Evolutionary conservation across 2,329 filamentous ascomycete species (phyloP).

Genomic region (Phaeosphaeria sp.): DNA sequence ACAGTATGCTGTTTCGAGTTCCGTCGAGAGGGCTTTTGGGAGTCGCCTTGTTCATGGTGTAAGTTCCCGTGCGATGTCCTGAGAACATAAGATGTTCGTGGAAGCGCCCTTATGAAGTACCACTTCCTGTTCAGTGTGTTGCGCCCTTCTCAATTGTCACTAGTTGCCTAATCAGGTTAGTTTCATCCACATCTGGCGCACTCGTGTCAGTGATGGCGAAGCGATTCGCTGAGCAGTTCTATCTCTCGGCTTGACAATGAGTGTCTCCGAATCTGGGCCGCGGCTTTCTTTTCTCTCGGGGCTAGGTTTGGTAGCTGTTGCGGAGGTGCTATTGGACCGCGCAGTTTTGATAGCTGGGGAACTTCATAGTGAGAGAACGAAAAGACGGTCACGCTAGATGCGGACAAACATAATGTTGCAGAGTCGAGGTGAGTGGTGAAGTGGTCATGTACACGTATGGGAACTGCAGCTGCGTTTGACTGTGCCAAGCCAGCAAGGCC

Average conservation of each 20-base stretch:
- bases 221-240: neutral
- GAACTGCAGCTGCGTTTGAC: neutral
- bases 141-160: constrained; percentile 13
- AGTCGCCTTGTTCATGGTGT: neutral
- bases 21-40: neutral
- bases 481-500: neutral
- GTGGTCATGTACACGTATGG: neutral
- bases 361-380: neutral
- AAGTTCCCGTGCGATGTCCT: neutral
- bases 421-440: neutral
- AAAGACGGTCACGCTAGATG: neutral
- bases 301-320: neutral
- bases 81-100: neutral
- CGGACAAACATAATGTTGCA: neutral
- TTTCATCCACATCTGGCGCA: neutral
- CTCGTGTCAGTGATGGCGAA: neutral
- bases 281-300: neutral
- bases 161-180: constrained; percentile 16
- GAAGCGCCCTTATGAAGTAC: neutral
- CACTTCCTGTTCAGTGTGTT: constrained; percentile 1
- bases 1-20: neutral
- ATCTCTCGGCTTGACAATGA: neutral
- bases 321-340: too few relatives aligned
- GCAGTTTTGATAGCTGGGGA: neutral
- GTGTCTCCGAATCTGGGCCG: neutral